These are phyloP conservation scores for Emergomyces orientalis DNA, from an alignment of 2,329 filamentous ascomycete genomes.

Conservation along the genomic window DNA sequence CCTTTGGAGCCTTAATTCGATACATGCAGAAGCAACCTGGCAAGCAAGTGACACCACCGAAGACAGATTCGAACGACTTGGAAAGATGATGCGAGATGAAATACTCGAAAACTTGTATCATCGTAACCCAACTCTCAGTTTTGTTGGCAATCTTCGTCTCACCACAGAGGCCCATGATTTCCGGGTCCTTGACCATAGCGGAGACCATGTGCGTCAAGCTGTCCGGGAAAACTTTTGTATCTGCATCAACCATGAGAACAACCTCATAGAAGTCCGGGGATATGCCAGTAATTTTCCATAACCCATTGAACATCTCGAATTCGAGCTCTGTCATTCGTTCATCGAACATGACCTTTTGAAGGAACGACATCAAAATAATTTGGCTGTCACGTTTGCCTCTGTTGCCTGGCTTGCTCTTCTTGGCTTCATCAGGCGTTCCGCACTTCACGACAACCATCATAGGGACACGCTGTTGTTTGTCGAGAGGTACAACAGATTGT, in stretches of 20 bases:
- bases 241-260: slow-evolving; percentile 97
- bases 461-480: slow-evolving; percentile 91
- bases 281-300: slow-evolving; percentile 98
- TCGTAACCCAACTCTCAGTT: slow-evolving; percentile 83
- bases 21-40: slow-evolving; percentile 99
- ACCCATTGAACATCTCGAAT: slow-evolving; percentile 98
- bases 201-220: slow-evolving; percentile 97
- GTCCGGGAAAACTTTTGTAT: slow-evolving; percentile 98
- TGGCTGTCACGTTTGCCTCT: slow-evolving; percentile 98
- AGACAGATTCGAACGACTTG: slow-evolving; percentile 96
- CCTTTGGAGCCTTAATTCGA: slow-evolving; percentile 97
- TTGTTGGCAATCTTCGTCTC: slow-evolving; percentile 99
- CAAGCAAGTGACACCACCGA: slow-evolving; percentile 96
- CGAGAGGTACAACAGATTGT: slow-evolving; percentile 64
- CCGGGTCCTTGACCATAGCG: slow-evolving; percentile 97
- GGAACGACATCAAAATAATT: slow-evolving; percentile 97
- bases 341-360: slow-evolving; percentile 99
- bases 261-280: slow-evolving; percentile 97
- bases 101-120: slow-evolving; percentile 94
- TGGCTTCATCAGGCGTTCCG: slow-evolving; percentile 78
- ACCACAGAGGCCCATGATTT: slow-evolving; percentile 97
- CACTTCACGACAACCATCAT: slow-evolving; percentile 97
- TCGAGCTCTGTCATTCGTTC: slow-evolving; percentile 99
- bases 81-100: slow-evolving; percentile 97
- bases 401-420: slow-evolving; percentile 82